Evolutionary conservation across 2,329 filamentous ascomycete species (phyloP).

Genomic region (Alternaria angustiovoidea): DNA sequence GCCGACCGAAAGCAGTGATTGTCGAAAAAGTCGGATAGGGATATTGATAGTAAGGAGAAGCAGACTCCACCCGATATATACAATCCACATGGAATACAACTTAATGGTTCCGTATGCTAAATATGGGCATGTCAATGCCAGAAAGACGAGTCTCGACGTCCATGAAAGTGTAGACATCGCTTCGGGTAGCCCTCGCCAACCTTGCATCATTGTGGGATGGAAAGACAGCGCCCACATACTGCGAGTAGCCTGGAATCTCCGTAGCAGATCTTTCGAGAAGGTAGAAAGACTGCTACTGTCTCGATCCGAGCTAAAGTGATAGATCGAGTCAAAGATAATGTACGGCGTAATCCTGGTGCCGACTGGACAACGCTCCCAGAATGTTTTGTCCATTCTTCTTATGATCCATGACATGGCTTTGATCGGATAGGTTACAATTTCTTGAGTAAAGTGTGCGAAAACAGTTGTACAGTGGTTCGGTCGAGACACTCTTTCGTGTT

Average conservation of each 20-base stretch:
- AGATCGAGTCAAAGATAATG: not conserved
- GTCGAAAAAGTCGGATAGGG: not conserved
- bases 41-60: not conserved
- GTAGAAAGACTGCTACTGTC: not conserved
- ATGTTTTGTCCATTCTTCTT: too few species aligned
- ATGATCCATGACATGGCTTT: too few species aligned
- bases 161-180: not conserved
- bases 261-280: not conserved
- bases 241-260: not conserved
- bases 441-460: too few species aligned
- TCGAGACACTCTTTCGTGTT: too few species aligned
- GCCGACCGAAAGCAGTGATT: not conserved
- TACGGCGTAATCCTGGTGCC: too few species aligned
- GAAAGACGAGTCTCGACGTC: not conserved
- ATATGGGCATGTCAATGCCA: not conserved
- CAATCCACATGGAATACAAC: not conserved
- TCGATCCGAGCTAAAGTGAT: not conserved
- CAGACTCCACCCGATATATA: not conserved
- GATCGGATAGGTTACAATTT: too few species aligned
- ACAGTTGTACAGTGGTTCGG: too few species aligned
- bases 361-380: too few species aligned
- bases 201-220: not conserved
- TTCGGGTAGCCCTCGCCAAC: not conserved
- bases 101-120: not conserved
- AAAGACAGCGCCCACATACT: not conserved